Evolutionary conservation across 768 basidiomycete genomes (phyloP), one percentile per base, ranked within the genome.

Genomic region (Naematelia aurantialba): DNA sequence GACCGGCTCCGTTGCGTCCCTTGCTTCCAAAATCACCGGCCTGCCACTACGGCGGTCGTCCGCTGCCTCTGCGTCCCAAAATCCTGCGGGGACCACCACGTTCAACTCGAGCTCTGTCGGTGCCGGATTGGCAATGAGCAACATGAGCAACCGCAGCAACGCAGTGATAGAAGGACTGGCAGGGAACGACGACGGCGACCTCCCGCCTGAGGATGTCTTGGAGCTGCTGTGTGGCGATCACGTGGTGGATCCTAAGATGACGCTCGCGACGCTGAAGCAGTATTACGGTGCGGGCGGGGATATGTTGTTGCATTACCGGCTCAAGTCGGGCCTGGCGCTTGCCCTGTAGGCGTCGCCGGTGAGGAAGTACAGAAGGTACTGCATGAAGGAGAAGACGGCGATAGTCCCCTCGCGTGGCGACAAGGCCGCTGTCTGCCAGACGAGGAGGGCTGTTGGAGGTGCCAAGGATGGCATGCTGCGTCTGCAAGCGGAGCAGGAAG

Each of bases 171-270:
- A n/a, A n/a, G n/a, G n/a, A n/a, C n/a, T n/a, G n/a, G n/a, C n/a
- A n/a, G n/a, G n/a, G n/a, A n/a, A n/a, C n/a, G n/a, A n/a, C n/a
- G n/a, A n/a, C n/a, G 59, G 48, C 13, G 46, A 46, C 3, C 26
- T 59, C 17, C 22, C 53, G 22, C 79, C 84, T 10, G 89, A 91
- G 65, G 87, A 91, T 24, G 69, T 82, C 26, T 87, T 89, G 73
- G 93, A 98, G 78, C 84, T 98, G 45, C 74, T 96, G 25, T 96
- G 92, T 77, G 90, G 89, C 65, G 88, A 90, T 61, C 80, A 82
- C n/a, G 79, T 89, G 14, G 80, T 98, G 30, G 88, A 93, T 22
- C 80, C 88, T 25, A 85, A 86, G 63, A 91, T 94, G 85, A 93
- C 89, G 4, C 82, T 99, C 31, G 93, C 89, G 3, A 88, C 88